phyloP scores from a whole-genome alignment of 31 red algal genomes.

The Asparagopsis taxiformis region DNA sequence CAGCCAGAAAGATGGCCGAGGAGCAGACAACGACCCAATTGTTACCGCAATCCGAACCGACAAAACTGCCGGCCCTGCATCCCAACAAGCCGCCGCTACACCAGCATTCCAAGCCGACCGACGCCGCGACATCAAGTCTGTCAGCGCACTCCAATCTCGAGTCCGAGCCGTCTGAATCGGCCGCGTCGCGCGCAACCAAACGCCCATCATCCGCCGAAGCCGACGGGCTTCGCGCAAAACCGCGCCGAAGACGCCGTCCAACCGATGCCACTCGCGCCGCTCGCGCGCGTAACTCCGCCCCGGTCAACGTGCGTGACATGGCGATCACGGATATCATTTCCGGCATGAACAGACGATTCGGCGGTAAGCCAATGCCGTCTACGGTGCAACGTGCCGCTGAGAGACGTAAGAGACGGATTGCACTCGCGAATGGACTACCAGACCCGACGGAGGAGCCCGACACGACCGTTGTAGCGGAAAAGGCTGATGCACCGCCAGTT shows the following conservation, averaged over 20 bases:
- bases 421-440: background rate
- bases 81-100: no score
- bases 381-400: constrained; percentile 28
- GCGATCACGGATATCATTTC: constrained; percentile 60
- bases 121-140: no score
- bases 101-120: no score
- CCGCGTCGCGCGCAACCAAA: no score
- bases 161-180: no score
- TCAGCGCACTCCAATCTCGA: no score
- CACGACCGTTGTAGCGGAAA: background rate
- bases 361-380: constrained; percentile 42
- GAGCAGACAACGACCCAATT: no score
- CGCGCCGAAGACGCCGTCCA: background rate
- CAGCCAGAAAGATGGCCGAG: no score
- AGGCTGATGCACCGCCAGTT: background rate
- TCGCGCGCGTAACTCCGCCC: background rate
- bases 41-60: no score
- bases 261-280: constrained; percentile 3
- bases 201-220: background rate
- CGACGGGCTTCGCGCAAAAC: background rate
- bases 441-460: background rate
- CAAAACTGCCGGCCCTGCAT: no score
- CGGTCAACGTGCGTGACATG: constrained; percentile 29
- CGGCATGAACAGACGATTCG: constrained; percentile 27
- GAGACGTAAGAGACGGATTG: constrained; percentile 29